Evolutionary conservation across 768 basidiomycete genomes (phyloP), one percentile per base, ranked within the genome.

Genomic region (Candolleomyces efflorescens): DNA sequence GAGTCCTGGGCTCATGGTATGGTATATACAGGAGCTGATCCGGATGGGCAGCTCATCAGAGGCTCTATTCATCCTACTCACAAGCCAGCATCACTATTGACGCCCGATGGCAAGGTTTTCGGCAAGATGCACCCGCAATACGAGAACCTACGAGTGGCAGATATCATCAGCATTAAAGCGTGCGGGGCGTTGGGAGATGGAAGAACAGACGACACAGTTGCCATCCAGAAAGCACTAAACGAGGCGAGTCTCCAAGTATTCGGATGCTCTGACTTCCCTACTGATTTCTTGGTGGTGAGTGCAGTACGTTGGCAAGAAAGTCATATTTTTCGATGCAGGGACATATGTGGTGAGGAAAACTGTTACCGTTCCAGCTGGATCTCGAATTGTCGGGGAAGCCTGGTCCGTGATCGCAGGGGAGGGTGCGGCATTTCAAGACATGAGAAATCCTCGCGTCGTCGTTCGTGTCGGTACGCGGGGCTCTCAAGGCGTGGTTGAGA

Each of bases 271-370:
- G 46, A 5, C 15, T 15, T 18, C 15, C 36, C 26, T 4, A 26
- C 5, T 17, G 13, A 15, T 15, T 2, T 51, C 27, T 3, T 18
- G 4, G 38, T 13, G 3, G n/a, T 45, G 45, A 10, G 56, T 72
- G 54, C 69, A 90, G 89, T 88, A 77, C 66, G 73, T 84, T 18
- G 84, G 84, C 4, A 84, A 84, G 73, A 90, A 87, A 67, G 86
- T 93, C 64, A 85, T 92, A 48, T 92, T 90, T 75, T 83, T 92
- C 64, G 91, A 92, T 62, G 86, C 87, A 9, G 84, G 84, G 15
- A 79, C 77, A 3, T 86, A 85, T 61, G 59, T 82, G 36, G 77
- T 85, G 22, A 78, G 80, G 2, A 73, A 73, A 3, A 85, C 84
- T 1, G 58, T 86, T n/a, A 77, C 74, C 2, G 82, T 86, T 54